Evolutionary conservation across 2,329 filamentous ascomycete genomes (phyloP), one percentile per base, ranked within the genome.

Genomic region (Fusarium bactridioides): DNA sequence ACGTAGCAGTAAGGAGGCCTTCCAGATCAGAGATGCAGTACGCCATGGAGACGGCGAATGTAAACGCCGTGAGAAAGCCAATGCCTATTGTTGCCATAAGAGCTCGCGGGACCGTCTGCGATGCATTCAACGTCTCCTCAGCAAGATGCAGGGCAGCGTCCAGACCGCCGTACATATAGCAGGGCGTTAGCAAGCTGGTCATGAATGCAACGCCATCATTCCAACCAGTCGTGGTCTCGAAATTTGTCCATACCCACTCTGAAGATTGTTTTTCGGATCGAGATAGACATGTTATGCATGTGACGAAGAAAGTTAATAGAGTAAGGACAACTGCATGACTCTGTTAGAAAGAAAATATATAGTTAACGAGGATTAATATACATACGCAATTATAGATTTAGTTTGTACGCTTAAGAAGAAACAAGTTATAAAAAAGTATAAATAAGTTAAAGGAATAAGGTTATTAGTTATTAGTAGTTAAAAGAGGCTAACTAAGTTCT

Each of bases 261-360:
- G 53, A 15, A 3, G 53, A 56, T 12, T 27, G 21, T 3, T 56
- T 56, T 11, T 33, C 6, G 21, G 38, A 15, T 29, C 21, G 27
- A 21, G 18, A 15, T 9, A 41, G 19, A 21, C 53, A 33, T 19
- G 53, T 43, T 13, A 56, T 23, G 27, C 27, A 43, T 6, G 53
- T 31, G 13, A 56, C 5, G 9, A 56, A 23, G 18, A 43, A 56
- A 16, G 53, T 56, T 31, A 16, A 44, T 2, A 56, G 27, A 15
- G 53, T 53, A 3, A 53, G 33, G 18, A 53, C 1, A 21, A 53
- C 50, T 53, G 13, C n/a, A 15, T 37, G 10, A 2, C 1, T 19
- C 1, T 38, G 33, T 35, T 23, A 37, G 18, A 11, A 12, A 16
- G 19, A 23, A 4, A 10, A 2, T 38, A 10, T 0, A 11, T 15